A percentile compares a stretch with the other conserved stretches of the same genome.
Evolutionary conservation across 805 yeast species (phyloP).

Genomic region (Hanseniaspora meyeri): DNA sequence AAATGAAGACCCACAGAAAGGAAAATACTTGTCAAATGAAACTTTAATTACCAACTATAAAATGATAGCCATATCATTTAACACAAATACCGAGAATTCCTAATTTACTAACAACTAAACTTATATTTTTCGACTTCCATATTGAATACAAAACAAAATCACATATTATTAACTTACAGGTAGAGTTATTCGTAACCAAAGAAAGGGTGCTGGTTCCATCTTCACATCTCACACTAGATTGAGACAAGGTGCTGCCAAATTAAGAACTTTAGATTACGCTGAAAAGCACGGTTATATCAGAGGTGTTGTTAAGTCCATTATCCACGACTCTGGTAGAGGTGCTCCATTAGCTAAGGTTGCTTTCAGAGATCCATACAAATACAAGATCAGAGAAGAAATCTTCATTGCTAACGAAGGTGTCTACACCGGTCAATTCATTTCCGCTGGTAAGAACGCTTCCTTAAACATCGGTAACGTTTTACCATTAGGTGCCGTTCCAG

Average conservation of each 20-base stretch:
- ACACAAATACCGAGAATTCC: no score
- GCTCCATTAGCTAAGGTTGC: slow-evolving; percentile 99
- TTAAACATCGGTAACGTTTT: slow-evolving; percentile 93
- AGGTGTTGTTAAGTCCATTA: slow-evolving; percentile 96
- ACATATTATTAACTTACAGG: slow-evolving; percentile 35
- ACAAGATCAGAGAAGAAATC: slow-evolving; percentile 94
- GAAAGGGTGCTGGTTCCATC: slow-evolving; percentile 99
- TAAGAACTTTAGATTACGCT: slow-evolving; percentile 97
- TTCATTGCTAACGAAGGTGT: slow-evolving; percentile 99
- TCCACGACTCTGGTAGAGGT: slow-evolving; percentile 99
- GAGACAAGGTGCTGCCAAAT: slow-evolving; percentile 99
- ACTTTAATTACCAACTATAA: background rate
- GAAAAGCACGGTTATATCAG: slow-evolving; percentile 99
- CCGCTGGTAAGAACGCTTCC: slow-evolving; percentile 98
- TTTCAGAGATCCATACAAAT: slow-evolving; percentile 99
- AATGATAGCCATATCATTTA: background rate
- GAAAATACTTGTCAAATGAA: no score
- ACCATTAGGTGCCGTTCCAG: slow-evolving; percentile 95
- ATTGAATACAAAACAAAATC: background rate
- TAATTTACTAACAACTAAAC: background rate
- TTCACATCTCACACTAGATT: slow-evolving; percentile 99
- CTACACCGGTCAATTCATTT: slow-evolving; percentile 97
- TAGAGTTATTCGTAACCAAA: slow-evolving; percentile 99
- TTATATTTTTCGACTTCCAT: background rate
- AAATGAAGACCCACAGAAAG: no score